phyloP scores from a whole-genome alignment of 345 rosid genomes.

The Salix caprea region DNA sequence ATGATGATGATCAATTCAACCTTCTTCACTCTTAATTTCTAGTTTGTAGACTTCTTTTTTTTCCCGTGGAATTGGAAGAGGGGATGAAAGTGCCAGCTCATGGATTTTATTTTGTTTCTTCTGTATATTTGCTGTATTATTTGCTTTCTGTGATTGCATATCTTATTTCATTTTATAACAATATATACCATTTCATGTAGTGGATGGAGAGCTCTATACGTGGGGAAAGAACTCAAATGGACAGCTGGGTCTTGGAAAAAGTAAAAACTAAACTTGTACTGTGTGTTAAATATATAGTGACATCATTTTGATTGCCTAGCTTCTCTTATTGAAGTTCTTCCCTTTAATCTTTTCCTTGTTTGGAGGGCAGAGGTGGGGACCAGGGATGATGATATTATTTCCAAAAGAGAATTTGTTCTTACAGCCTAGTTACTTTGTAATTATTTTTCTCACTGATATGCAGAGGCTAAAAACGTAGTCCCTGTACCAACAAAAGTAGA shows the following conservation, averaged over 20 bases:
- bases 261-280: slow-evolving; percentile 31
- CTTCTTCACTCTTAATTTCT: too few relatives aligned
- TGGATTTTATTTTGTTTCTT: background rate
- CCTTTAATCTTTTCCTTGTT: background rate
- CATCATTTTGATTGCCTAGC: background rate
- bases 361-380: background rate
- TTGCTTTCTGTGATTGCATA: background rate
- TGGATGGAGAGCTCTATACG: slow-evolving; percentile 78
- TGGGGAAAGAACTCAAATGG: slow-evolving; percentile 95
- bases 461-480: slow-evolving; percentile 61
- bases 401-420: background rate
- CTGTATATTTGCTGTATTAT: background rate
- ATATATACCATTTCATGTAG: slow-evolving; percentile 34
- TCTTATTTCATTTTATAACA: slow-evolving; percentile 6
- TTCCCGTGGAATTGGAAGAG: too few relatives aligned
- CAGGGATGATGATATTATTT: background rate
- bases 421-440: background rate
- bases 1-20: too few relatives aligned
- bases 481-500: slow-evolving; percentile 65
- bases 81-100: too few relatives aligned
- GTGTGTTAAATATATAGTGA: background rate
- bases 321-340: background rate
- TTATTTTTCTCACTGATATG: slow-evolving; percentile 14
- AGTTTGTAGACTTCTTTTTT: too few relatives aligned
- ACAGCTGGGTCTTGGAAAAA: slow-evolving; percentile 95